phyloP scores from a whole-genome alignment of 352 stramenopile genomes.

The Pythium utonaiense region DNA sequence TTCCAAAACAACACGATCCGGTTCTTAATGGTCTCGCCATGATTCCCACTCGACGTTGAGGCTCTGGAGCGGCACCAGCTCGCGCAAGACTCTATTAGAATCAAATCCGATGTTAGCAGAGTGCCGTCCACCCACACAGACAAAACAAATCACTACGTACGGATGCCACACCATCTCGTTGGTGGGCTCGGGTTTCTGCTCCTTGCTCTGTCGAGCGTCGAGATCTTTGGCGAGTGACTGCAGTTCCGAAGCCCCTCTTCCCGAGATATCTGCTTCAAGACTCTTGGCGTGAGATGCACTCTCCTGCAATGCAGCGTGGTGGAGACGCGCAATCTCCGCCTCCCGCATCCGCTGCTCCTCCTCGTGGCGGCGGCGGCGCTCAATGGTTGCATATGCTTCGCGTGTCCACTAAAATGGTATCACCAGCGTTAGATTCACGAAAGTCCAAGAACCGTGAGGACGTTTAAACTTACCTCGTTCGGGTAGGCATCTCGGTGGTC shows the following conservation, averaged over 20 bases:
- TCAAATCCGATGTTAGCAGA: background rate
- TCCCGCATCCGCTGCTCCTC: slow-evolving; percentile 64
- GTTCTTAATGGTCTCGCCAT: slow-evolving; percentile 72
- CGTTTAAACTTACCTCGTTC: slow-evolving; percentile 45
- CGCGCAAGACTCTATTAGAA: slow-evolving; percentile 50
- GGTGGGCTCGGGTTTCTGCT: slow-evolving; percentile 54
- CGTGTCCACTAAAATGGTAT: slow-evolving; percentile 46
- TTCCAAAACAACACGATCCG: background rate
- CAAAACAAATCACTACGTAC: slow-evolving; percentile 37
- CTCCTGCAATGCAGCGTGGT: slow-evolving; percentile 69
- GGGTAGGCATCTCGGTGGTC: slow-evolving; percentile 67
- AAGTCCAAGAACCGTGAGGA: background rate
- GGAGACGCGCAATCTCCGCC: slow-evolving; percentile 60
- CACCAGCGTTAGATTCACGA: background rate
- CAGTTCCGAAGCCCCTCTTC: slow-evolving; percentile 38
- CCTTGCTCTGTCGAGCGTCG: slow-evolving; percentile 45
- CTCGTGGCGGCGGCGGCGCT: slow-evolving; percentile 55
- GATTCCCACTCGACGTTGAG: slow-evolving; percentile 80
- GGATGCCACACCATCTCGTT: slow-evolving; percentile 84
- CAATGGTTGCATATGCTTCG: slow-evolving; percentile 43
- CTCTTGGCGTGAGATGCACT: slow-evolving; percentile 69
- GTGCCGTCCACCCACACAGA: slow-evolving; percentile 1
- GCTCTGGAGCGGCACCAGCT: slow-evolving; percentile 74
- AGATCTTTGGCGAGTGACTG: slow-evolving; percentile 63
- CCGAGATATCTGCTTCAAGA: slow-evolving; percentile 65